Evolutionary conservation across 2,329 filamentous ascomycete species (phyloP).

Genomic region (Chaetomium sp.): DNA sequence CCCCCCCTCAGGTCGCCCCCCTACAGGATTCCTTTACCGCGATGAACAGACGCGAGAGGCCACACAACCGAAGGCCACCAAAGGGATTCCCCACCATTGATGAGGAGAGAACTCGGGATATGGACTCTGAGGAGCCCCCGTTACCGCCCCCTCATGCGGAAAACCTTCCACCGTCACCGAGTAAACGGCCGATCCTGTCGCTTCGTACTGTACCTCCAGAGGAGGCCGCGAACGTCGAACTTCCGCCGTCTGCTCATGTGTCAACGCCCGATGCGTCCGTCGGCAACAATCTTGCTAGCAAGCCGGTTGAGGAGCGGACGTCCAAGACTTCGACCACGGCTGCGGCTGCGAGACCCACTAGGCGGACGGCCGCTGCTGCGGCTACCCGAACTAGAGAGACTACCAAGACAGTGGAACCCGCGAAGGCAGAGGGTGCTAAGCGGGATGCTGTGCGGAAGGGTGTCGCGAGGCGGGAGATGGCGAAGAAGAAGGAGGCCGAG

Average conservation of each 20-base stretch:
- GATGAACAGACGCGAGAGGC: conserved; percentile 37
- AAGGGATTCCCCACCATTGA: conserved; percentile 41
- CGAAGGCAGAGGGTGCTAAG: neutral
- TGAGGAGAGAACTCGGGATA: conserved; percentile 43
- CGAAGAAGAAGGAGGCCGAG: conserved; percentile 2
- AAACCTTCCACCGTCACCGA: conserved; percentile 28
- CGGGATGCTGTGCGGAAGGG: neutral
- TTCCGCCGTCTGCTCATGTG: conserved; percentile 18
- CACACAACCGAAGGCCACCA: conserved; percentile 26
- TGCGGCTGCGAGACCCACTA: neutral
- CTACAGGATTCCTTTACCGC: conserved; percentile 46
- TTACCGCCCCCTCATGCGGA: conserved; percentile 30
- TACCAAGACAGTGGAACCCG: neutral
- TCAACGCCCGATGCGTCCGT: conserved; percentile 16
- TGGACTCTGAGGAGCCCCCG: conserved; percentile 30
- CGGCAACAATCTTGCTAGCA: conserved; percentile 8
- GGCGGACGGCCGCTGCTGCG: neutral
- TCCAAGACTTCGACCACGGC: conserved; percentile 2
- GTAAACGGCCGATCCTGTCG: conserved; percentile 24
- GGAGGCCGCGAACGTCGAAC: conserved; percentile 15
- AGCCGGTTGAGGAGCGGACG: conserved; percentile 4
- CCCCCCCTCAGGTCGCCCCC: conserved; percentile 43
- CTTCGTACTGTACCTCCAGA: conserved; percentile 19
- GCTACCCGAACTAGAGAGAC: neutral
- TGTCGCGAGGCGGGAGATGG: neutral